Base-by-base conservation (phyloP, 164 flowering plant species). In the Stephania yunnanensis region DNA sequence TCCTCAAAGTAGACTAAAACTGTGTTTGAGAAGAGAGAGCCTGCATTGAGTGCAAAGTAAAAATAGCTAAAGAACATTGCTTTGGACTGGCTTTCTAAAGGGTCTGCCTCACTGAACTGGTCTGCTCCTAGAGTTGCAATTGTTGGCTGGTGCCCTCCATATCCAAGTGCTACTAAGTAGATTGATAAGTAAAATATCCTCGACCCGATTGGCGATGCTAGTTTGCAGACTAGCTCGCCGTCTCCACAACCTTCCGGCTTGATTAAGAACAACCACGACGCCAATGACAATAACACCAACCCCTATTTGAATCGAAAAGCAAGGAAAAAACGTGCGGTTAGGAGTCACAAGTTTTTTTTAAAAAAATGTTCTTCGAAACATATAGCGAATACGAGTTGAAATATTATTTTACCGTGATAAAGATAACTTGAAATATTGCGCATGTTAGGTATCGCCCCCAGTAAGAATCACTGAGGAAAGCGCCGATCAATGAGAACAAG, bases 71-170 rank as follows among this genome's bases (percentile, higher is more conserved):
- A 92, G 85, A 92, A 95, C 10, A 82, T 83, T 6, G 79, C 79
- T 71, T 87, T 90, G 0, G 92, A 80, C 4, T 1, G 44, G 44
- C 10, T 74, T 9, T 81, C 82, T 20, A 75, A 82, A 0, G 89
- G 86, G 69, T 84, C 73, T 2, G 77, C 13, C 15, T 85, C 97
- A 69, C 87, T 91, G 30, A 92, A 90, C 71, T 95, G 98, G 75
- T 95, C 98, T 1, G 97, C 86, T 22, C 98, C 98, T 31, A 95
- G 87, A 5, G 98, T 95, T 58, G 97, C 98, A n/a, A 93, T n/a
- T 0, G 94, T 84, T 6, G 97, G 97, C 48, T 95, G 98, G 76
- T 95, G 91, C 1, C 98, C 98, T 4, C 98, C 97, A 76, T 92
- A 89, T 22, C 98, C 98, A 22, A 95, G 85, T 8, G 98, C 98